phyloP scores from a whole-genome alignment of 805 yeast genomes.

The Kazachstania psychrophila region DNA sequence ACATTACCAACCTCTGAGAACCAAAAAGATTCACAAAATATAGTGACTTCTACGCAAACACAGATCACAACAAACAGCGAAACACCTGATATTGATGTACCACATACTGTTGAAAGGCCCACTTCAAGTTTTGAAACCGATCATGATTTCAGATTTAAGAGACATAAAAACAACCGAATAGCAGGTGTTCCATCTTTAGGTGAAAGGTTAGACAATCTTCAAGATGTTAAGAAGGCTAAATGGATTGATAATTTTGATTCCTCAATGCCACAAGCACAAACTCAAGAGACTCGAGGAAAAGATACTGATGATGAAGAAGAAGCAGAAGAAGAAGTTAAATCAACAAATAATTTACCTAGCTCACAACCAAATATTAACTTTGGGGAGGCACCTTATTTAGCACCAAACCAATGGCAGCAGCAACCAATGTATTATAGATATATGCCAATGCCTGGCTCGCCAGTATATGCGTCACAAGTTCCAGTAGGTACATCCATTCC shows the following conservation, averaged over 20 bases:
- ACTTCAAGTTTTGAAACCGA: constrained; percentile 20
- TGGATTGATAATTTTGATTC: constrained; percentile 30
- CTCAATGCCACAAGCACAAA: constrained; percentile 10
- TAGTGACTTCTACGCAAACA: constrained; percentile 1
- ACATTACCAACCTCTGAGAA: constrained; percentile 14
- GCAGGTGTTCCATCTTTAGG: constrained; percentile 24
- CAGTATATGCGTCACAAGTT: constrained; percentile 10
- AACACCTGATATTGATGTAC: not conserved
- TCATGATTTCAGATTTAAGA: constrained; percentile 26
- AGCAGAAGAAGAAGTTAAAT: not conserved
- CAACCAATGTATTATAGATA: constrained; percentile 12
- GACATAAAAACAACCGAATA: constrained; percentile 21
- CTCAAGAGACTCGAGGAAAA: not conserved
- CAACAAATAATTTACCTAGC: not conserved
- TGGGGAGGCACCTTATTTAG: not conserved
- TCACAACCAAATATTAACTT: not conserved
- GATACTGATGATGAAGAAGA: not conserved
- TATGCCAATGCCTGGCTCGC: constrained; percentile 19
- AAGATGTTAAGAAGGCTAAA: constrained; percentile 22
- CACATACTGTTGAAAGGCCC: not conserved
- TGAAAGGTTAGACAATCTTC: constrained; percentile 25
- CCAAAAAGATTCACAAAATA: constrained; percentile 1
- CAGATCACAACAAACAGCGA: not conserved
- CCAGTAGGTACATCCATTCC: constrained; percentile 5
- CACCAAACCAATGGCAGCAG: constrained; percentile 7